Percentiles rank a stretch among this genome's conserved stretches.
phyloP scores from a whole-genome alignment of 768 basidiomycete species.

The Rhodocollybia butyracea region DNA sequence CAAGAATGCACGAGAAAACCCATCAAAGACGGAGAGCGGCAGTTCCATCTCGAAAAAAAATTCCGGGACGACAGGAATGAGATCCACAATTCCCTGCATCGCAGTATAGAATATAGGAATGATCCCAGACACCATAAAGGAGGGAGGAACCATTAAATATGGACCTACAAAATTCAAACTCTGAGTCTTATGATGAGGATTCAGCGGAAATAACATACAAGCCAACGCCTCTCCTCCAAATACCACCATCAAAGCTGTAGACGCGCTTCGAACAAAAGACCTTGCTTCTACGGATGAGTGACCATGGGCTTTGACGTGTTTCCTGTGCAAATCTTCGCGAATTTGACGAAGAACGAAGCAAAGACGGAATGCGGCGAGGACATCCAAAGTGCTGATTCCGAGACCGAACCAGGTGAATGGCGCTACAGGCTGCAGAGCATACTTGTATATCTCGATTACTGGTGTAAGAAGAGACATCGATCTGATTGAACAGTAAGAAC shows the following conservation, averaged over 20 bases:
- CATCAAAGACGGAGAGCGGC: conserved; percentile 72
- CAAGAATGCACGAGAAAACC: conserved; percentile 73
- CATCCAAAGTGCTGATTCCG: conserved; percentile 58
- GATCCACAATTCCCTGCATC: conserved; percentile 59
- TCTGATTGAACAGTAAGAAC: too few relatives aligned
- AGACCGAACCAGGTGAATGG: conserved; percentile 69
- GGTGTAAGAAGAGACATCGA: conserved; percentile 35
- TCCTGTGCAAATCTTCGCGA: conserved; percentile 43
- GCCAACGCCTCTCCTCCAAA: conserved; percentile 76
- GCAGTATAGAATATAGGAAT: conserved; percentile 59
- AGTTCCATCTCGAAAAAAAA: conserved; percentile 60
- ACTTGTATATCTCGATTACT: conserved; percentile 49
- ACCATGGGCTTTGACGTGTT: conserved; percentile 42
- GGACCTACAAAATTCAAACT: conserved; percentile 45
- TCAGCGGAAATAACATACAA: too few relatives aligned
- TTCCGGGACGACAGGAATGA: conserved; percentile 53
- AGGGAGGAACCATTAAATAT: conserved; percentile 62
- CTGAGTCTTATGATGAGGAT: too few relatives aligned
- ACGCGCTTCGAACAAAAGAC: conserved; percentile 56
- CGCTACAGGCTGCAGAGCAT: conserved; percentile 53
- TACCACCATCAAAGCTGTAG: conserved; percentile 62
- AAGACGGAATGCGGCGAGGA: conserved; percentile 65
- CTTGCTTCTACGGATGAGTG: conserved; percentile 37
- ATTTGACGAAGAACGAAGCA: conserved; percentile 69
- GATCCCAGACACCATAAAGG: conserved; percentile 76